Conservation (phyloP, 1,284 basidiomycete genomes). For the Leccinum solheimii region DNA sequence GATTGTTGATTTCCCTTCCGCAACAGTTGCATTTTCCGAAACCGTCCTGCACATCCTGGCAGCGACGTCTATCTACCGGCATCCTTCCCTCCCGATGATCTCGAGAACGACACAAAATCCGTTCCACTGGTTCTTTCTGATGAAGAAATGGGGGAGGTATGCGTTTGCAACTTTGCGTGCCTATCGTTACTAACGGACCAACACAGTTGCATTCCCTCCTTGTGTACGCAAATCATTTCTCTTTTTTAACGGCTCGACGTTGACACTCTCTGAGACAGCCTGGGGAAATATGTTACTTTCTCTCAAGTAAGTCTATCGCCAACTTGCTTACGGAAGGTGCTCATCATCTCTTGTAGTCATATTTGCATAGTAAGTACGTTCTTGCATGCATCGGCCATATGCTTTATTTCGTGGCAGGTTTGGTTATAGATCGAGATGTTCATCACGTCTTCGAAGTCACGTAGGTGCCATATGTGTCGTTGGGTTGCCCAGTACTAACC, state of each 20-base stretch:
- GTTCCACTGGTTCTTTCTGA: conserved; percentile 18
- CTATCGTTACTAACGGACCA: conserved; percentile 8
- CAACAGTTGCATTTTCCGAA: conserved; percentile 47
- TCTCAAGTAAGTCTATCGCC: conserved; percentile 44
- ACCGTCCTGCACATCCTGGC: conserved; percentile 36
- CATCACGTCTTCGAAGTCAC: conserved; percentile 57
- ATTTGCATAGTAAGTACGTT: conserved; percentile 48
- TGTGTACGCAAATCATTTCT: conserved; percentile 44
- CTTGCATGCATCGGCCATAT: background rate
- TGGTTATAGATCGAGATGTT: conserved; percentile 48
- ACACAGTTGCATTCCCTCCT: conserved; percentile 53
- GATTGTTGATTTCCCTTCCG: background rate
- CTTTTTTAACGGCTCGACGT: background rate
- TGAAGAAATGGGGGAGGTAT: conserved; percentile 25
- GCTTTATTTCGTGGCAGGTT: conserved; percentile 36
- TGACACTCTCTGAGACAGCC: conserved; percentile 35
- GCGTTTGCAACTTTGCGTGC: background rate
- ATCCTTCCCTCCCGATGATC: conserved; percentile 39
- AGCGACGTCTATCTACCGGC: conserved; percentile 48
- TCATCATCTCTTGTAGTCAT: conserved; percentile 38
- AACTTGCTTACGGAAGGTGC: background rate
- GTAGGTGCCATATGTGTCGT: conserved; percentile 36
- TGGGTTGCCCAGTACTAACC: background rate
- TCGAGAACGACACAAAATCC: background rate
- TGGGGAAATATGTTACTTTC: conserved; percentile 66